Evolutionary conservation across 2,329 filamentous ascomycete species (phyloP).

Genomic region (Fusarium sarcochroum): DNA sequence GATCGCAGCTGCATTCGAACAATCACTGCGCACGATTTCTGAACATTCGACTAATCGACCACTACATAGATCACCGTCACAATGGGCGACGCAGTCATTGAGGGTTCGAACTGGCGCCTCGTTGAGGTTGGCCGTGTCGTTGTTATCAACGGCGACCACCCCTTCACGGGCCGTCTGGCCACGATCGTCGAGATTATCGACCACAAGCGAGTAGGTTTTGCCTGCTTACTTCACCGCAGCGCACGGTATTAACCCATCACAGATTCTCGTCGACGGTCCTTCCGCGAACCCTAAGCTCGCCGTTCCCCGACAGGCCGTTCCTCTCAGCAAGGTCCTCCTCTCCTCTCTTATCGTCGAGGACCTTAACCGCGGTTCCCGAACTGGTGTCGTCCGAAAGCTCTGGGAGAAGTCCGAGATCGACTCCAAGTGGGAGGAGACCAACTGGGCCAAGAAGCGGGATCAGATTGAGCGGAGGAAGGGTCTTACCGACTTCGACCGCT

Average conservation of each 20-base stretch:
- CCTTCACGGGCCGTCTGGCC: constrained; percentile 87
- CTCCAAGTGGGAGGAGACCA: constrained; percentile 90
- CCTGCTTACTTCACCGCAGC: constrained; percentile 20
- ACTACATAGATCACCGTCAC: constrained; percentile 70
- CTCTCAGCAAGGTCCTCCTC: constrained; percentile 87
- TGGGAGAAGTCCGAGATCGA: constrained; percentile 96
- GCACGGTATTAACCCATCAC: constrained; percentile 48
- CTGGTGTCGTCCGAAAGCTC: constrained; percentile 84
- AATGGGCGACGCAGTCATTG: constrained; percentile 88
- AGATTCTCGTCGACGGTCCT: constrained; percentile 98
- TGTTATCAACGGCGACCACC: constrained; percentile 85
- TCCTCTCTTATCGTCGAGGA: constrained; percentile 90
- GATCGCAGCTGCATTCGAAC: constrained; percentile 45
- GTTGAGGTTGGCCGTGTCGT: constrained; percentile 99
- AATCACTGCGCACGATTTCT: constrained; percentile 45
- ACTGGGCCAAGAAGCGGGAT: constrained; percentile 94
- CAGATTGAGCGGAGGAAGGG: constrained; percentile 88
- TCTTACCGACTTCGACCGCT: constrained; percentile 98
- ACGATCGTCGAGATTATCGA: constrained; percentile 99
- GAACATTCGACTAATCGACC: constrained; percentile 54
- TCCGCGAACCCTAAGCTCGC: constrained; percentile 82
- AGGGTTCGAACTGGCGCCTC: constrained; percentile 89
- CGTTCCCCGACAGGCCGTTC: constrained; percentile 88
- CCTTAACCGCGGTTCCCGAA: constrained; percentile 87
- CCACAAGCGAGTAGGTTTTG: constrained; percentile 96